Base-by-base conservation (phyloP, 1,284 basidiomycete genomes). In the Cutaneotrichosporon sp. region DNA sequence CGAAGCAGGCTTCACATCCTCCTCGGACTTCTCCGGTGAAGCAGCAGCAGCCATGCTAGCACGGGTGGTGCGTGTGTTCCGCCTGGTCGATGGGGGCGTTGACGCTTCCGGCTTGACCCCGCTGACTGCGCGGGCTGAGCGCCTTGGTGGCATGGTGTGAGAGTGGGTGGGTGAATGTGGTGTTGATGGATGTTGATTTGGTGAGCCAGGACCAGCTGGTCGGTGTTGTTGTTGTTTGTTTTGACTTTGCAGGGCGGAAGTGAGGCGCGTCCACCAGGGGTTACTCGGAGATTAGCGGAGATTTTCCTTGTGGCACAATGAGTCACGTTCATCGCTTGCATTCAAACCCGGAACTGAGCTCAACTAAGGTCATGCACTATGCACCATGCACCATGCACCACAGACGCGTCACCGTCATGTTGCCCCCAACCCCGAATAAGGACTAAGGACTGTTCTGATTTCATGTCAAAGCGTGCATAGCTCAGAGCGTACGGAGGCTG, bases 141-240 rank as follows among this genome's bases (percentile, higher is more conserved):
- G 39, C 34, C 52, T 51, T 5, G 52, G 56, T 43, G 56, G 56
- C 56, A 58, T 58, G 49, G 31, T 42, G 29, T n/a, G 32, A 39
- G 24, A 25, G 35, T 37, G 20, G 43, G 29, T 33, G 44, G 38
- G 27, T 47, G 31, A n/a, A n/a, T n/a, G 26, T 38, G 49, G 3
- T 29, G 29, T n/a, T 29, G 25, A 20, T 38, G 41, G 33, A 17
- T 34, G 31, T 37, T 46, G 27, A 14, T 31, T 26, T 4, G 38
- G 8, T n/a, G 24, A 16, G 22, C 24, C 14, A 22, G 24, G n/a
- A 26, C 16, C 38, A 26, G 11, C 9, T 12, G 22, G 20, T 9
- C 20, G 34, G 42, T 32, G 27, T 37, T 33, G 42, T 45, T 46
- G 27, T 49, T 39, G 32, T 45, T 49, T 43, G 44, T 45, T 38